Base-by-base conservation (phyloP, 176 grass and related monocot species). In the Triticum monococcum region DNA sequence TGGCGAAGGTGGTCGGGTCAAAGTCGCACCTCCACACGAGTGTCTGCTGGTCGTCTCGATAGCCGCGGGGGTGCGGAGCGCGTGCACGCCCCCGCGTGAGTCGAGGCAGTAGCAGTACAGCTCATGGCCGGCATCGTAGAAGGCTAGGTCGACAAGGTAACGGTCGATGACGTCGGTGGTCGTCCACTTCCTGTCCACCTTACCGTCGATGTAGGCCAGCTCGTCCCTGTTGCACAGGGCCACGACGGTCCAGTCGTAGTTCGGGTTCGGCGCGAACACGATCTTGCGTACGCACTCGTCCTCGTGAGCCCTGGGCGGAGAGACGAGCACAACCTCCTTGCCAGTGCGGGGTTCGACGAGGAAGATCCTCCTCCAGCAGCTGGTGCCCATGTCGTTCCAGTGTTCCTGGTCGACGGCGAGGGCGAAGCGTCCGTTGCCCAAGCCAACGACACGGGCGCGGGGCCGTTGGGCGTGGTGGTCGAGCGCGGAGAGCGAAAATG, bases 141-240 rank as follows among this genome's bases (percentile, higher is more conserved):
- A 81, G 13, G 33, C 78, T 22, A 87, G 16, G 78, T 87, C 78
- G 68, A 30, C 68, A 68, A 87, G 68, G 36, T 17, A 0, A 4
- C 2, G 3, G 1, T 3, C 1, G 1, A 0, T 4, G 12, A 31
- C 8, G 7, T 68, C 11, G 17, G 48, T 8, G 38, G 20, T 26
- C 10, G 23, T 64, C 61, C 61, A 64, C 23, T 64, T 26, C 4
- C 11, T 5, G 61, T 48, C 61, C 23, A 24, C 61, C 5, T 48
- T 48, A 12, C 45, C 22, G 23, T 64, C 61, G 9, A 26, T 26
- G 61, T 12, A 48, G 45, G 45, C 45, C 45, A 48, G 9, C 12
- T 48, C 14, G 45, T 48, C 12, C 3, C 12, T 13, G 45, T 48
- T 13, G 45, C 45, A 48, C 3, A 48, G 11, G n/a, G 61, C 61